These are phyloP conservation scores for Penicillium paneum DNA, from an alignment of 2,329 filamentous ascomycete species.

Conservation along the genomic window DNA sequence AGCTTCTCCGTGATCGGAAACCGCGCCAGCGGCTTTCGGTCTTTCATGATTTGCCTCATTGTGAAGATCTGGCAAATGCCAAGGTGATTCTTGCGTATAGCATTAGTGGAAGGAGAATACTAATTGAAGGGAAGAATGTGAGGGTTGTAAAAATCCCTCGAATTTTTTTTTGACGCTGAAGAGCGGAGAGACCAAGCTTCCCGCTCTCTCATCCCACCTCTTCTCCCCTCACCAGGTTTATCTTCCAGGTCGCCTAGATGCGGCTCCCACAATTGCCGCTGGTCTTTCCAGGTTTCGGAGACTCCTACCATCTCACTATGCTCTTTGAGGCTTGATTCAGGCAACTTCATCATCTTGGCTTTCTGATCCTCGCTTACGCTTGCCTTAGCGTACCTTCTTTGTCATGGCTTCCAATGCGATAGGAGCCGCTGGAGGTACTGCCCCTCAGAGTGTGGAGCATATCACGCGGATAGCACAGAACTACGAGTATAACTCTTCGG, in stretches of 20 bases:
- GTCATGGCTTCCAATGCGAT: slow-evolving; percentile 26
- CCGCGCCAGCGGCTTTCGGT: slow-evolving; percentile 7
- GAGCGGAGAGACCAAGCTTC: slow-evolving; percentile 7
- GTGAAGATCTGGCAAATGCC: not conserved
- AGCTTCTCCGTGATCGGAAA: slow-evolving; percentile 22
- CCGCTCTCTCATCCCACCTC: slow-evolving; percentile 8
- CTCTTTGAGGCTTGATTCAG: slow-evolving; percentile 10
- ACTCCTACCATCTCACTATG: slow-evolving; percentile 14
- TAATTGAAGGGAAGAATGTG: not conserved
- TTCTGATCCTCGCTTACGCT: not conserved
- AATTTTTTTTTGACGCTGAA: not conserved
- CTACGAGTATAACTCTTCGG: slow-evolving; percentile 75
- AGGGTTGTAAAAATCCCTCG: not conserved
- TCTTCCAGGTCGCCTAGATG: slow-evolving; percentile 23
- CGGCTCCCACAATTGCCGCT: slow-evolving; percentile 14
- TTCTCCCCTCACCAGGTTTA: not conserved
- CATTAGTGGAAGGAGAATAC: not conserved
- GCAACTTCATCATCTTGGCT: not conserved
- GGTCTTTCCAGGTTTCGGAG: slow-evolving; percentile 18
- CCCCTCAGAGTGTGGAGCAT: slow-evolving; percentile 71
- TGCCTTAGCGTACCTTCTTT: not conserved
- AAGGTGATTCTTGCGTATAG: not conserved
- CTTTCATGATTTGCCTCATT: not conserved
- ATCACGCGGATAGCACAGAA: slow-evolving; percentile 71
- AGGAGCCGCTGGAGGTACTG: slow-evolving; percentile 34